phyloP scores from a whole-genome alignment of 768 basidiomycete genomes.

The Boletellus ananiceps region DNA sequence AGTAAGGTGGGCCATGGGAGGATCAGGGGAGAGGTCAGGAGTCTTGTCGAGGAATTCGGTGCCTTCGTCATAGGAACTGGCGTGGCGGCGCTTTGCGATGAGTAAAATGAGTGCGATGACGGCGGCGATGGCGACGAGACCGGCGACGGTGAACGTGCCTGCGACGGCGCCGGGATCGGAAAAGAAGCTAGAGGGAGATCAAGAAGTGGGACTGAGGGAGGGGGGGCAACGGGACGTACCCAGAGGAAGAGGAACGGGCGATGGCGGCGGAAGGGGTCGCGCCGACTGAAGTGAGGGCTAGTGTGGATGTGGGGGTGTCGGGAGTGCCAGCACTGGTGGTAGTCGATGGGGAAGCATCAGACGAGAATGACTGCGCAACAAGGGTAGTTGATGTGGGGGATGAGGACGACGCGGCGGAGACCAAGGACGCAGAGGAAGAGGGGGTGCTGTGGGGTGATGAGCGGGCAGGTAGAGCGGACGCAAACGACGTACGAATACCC shows the following conservation, averaged over 20 bases:
- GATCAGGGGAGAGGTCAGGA: constrained; percentile 6
- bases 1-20: constrained; percentile 6
- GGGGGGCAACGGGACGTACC: constrained; percentile 11
- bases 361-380: background rate
- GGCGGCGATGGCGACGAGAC: constrained; percentile 32
- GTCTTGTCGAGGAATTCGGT: constrained; percentile 27
- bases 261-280: constrained; percentile 14
- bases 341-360: background rate
- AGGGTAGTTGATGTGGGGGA: background rate
- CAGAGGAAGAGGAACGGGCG: constrained; percentile 14
- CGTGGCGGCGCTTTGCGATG: constrained; percentile 28
- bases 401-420: background rate
- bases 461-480: background rate
- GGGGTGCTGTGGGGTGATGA: constrained; percentile 4
- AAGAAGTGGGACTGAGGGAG: background rate
- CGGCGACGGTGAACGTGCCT: constrained; percentile 41
- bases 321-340: background rate
- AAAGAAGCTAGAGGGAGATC: constrained; percentile 37
- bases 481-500: constrained; percentile 7
- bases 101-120: constrained; percentile 28
- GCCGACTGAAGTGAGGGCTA: background rate
- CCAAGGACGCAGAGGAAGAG: background rate
- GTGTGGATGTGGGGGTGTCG: background rate
- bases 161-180: constrained; percentile 44
- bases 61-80: constrained; percentile 24